Percentiles rank a stretch among this genome's conserved stretches.
These are phyloP conservation scores for Salicornia ramosissima DNA, from an alignment of 148 eudicot species.

Conservation along the genomic window DNA sequence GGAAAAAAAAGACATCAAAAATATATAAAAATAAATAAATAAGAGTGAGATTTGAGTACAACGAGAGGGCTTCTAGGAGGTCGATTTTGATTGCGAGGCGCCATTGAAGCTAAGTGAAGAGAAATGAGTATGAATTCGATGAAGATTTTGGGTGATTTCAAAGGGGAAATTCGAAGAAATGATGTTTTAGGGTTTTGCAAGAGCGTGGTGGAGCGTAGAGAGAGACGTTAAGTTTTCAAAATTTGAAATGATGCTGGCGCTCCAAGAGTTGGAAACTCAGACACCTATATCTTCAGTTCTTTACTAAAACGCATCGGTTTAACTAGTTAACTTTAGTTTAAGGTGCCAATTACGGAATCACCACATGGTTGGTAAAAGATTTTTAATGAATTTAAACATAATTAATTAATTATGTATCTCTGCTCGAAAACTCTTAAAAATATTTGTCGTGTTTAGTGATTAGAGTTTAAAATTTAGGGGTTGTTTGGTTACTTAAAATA, in stretches of 20 bases:
- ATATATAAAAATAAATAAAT: too few relatives aligned
- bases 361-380: too few relatives aligned
- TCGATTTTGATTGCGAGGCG: conserved; percentile 44
- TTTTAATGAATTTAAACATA: too few relatives aligned
- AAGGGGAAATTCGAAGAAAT: conserved; percentile 15
- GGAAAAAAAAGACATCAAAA: not conserved
- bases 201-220: not conserved
- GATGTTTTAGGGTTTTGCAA: conserved; percentile 30
- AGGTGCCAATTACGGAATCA: too few relatives aligned
- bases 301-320: not conserved
- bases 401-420: too few relatives aligned
- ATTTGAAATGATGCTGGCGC: conserved; percentile 25
- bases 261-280: not conserved
- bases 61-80: conserved; percentile 42
- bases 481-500: too few relatives aligned
- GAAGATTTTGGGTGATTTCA: not conserved
- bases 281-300: too few relatives aligned
- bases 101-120: conserved; percentile 23
- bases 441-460: too few relatives aligned
- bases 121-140: not conserved
- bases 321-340: not conserved
- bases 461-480: too few relatives aligned
- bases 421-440: too few relatives aligned
- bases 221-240: conserved; percentile 23
- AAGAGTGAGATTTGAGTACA: conserved; percentile 28